Evolutionary conservation across 352 stramenopile species (phyloP), one percentile per base, ranked within the genome.

Genomic region (Thalassiosira gravida): DNA sequence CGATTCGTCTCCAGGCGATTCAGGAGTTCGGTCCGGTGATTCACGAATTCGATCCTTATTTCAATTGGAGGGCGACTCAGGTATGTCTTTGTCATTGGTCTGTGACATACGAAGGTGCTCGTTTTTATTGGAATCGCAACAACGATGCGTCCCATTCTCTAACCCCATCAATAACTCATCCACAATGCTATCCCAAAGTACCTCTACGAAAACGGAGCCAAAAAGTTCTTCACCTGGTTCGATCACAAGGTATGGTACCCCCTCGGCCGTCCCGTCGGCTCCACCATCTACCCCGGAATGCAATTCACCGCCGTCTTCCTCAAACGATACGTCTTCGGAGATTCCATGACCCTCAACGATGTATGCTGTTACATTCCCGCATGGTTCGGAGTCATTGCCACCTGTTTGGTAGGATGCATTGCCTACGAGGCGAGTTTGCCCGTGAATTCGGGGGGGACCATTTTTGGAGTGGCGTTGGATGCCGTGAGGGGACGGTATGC

Each of bases 151-250:
- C n/a, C n/a, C n/a, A n/a, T n/a, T n/a, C n/a, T n/a, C n/a, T n/a
- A n/a, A n/a, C n/a, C n/a, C n/a, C n/a, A n/a, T n/a, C n/a, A n/a
- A n/a, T n/a, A n/a, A n/a, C n/a, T n/a, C n/a, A n/a, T n/a, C n/a
- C n/a, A n/a, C n/a, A n/a, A n/a, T n/a, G n/a, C n/a, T n/a, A n/a
- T n/a, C n/a, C n/a, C n/a, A n/a, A n/a, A n/a, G n/a, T 91, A 92
- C 63, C 69, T 90, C 2, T 71, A 87, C 50, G 56, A 80, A 22
- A 89, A 95, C 71, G 97, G 97, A n/a, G 95, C 96, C 64, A 91
- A 98, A 49, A 95, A 97, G 80, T 99, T 99, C 88, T 91, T 98
- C 52, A 91, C 97, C 66, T 99, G 97, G 97, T 99, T 98, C 76
- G 97, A 99, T 80, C 95, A 98, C 86, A 95, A 92, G 73, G 88